These are phyloP conservation scores for Mariannaea sp. DNA, from an alignment of 2,329 filamentous ascomycete genomes.

Conservation along the genomic window DNA sequence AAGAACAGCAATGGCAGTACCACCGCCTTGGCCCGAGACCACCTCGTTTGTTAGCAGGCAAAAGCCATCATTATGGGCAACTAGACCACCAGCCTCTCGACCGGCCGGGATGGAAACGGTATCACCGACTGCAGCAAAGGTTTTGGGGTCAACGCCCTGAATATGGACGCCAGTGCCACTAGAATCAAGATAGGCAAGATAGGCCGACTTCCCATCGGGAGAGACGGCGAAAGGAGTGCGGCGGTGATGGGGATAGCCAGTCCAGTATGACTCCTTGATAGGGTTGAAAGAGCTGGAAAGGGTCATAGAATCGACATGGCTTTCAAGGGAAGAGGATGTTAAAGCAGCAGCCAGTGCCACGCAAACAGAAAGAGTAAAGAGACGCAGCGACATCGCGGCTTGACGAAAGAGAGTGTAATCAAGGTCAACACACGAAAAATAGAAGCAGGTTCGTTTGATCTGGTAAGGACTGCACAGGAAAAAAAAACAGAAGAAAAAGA, in stretches of 20 bases:
- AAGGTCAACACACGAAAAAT: conserved; percentile 11
- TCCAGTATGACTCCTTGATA: conserved; percentile 65
- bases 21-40: conserved; percentile 54
- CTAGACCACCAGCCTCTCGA: conserved; percentile 64
- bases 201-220: conserved; percentile 62
- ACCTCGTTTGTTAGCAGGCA: conserved; percentile 64
- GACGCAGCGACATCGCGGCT: conserved; percentile 31
- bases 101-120: conserved; percentile 57
- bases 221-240: conserved; percentile 67
- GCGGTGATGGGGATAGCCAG: conserved; percentile 62
- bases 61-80: conserved; percentile 68
- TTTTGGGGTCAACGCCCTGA: conserved; percentile 58
- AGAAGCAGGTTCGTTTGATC: conserved; percentile 24
- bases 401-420: conserved; percentile 19
- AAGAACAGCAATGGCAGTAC: conserved; percentile 60
- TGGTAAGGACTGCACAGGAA: conserved; percentile 31
- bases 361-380: conserved; percentile 33
- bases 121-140: conserved; percentile 58
- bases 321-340: conserved; percentile 35
- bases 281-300: conserved; percentile 60
- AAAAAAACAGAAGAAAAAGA: conserved; percentile 36
- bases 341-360: conserved; percentile 37
- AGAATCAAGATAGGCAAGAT: conserved; percentile 63
- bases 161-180: conserved; percentile 61
- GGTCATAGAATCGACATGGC: conserved; percentile 48